Base-by-base conservation (phyloP, 768 basidiomycete genomes). In the Strobilomyces confusus region DNA sequence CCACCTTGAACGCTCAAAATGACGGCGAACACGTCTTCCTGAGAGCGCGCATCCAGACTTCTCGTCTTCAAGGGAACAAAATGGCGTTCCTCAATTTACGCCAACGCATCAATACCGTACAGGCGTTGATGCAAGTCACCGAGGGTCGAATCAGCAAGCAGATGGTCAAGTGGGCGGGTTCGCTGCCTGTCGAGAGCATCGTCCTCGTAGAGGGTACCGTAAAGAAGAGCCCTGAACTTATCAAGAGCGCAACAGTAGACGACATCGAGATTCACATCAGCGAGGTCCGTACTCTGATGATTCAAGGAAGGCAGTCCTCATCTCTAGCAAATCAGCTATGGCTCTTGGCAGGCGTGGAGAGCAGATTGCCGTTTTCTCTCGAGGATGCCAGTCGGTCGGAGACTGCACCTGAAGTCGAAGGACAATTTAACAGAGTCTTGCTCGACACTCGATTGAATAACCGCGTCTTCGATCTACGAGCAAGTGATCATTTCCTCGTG, bases 401-500 rank as follows among this genome's bases (percentile, higher is more conserved):
- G 58, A 74, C 76, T 9, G 89, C 89, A 41, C 77, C 80, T 41
- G 82, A 85, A 50, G 65, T 78, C 19, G 81, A 75, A 37, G 75
- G 77, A 12, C 85, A 88, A 60, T 85, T 79, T 67, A 91, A 87
- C 58, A 83, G 81, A 49, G 95, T 99, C 36, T 79, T 90, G 20
- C 80, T 98, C 40, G 92, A 97, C 63, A 98, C 95, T 3, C 89
- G 97, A 51, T 81, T 99, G 48, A 92, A 97, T 72, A 92, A 93
- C 73, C 84, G 97, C 48, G 82, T 98, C 36, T 77, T 99, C 56
- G 97, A 99, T 69, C 85, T 99, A 26, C 82, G 97, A 58, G 95
- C 89, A 69, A 61, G 86, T 75, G 22, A 22, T 46, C 29, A 41
- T 20, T 49, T 9, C 15, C 44, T 40, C 20, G 17, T 4, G 29